Evolutionary conservation across 1,139 yeast species (phyloP), one percentile per base, ranked within the genome.

Genomic region (Hemisphaericaspora xylofermentans): DNA sequence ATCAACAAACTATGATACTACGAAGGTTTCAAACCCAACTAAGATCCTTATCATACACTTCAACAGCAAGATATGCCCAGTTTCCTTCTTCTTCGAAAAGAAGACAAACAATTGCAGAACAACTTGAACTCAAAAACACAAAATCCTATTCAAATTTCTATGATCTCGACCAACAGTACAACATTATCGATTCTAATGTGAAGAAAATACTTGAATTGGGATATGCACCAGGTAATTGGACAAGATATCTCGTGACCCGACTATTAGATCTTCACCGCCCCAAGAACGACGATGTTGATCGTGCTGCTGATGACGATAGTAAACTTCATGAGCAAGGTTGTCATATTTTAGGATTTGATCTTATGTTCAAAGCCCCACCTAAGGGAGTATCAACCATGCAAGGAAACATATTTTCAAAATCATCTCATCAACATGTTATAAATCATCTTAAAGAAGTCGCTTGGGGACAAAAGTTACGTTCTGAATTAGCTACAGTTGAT

Each of bases 161-260:
- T 2, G 7, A 55, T 15, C 40, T 71, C 7, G 71, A 70, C 46
- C 49, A 53, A 13, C 51, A 58, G 22, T 68, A 59, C 45, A 42
- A 48, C 1, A 49, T 71, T 3, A 61, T 71, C 44, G 51, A 60
- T 42, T 21, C 44, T 7, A 37, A 41, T 1, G 66, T 68, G 3
- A 54, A 55, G 5, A 61, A 57, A 38, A 66, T 69, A 4, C 29
- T 72, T 4, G 76, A 72, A 46, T 48, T 71, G 18, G 98, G 98
- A 1, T 93, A 76, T 58, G 95, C 95, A 0, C 98, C 98, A 0
- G 98, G 98, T 0, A 91, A 95, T 27, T 93, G 98, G 98, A 76
- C 91, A 10, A 88, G 83, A 50, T 94, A 86, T 25, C 84, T 95
- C 6, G 57, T 60, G 34, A 46, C 57, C 26, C 51, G 61, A 25